A percentile compares a stretch with the other conserved stretches of the same genome.
Evolutionary conservation across 1,284 basidiomycete species (phyloP).

Genomic region (Filobasidium uniguttulatum): DNA sequence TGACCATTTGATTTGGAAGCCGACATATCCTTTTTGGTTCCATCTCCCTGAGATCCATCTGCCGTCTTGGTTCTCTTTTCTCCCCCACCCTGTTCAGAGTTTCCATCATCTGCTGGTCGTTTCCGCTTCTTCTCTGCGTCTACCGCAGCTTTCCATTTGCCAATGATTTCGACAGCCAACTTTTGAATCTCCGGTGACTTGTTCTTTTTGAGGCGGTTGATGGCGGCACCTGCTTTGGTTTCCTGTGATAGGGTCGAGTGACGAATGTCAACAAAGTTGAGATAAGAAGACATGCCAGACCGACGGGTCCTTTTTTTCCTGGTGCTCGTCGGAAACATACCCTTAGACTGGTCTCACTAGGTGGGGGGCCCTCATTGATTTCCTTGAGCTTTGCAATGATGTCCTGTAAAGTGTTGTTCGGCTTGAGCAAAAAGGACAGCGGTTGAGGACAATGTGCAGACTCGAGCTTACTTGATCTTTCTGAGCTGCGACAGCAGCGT

Average conservation of each 20-base stretch:
- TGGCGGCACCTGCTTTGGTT: conserved; percentile 15
- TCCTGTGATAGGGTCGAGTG: not conserved
- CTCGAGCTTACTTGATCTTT: not conserved
- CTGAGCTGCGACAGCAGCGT: not conserved
- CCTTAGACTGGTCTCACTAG: not conserved
- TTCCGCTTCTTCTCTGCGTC: conserved; percentile 16
- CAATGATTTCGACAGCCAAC: conserved; percentile 11
- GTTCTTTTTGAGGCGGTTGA: conserved; percentile 14
- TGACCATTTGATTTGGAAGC: not conserved
- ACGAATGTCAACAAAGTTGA: no score
- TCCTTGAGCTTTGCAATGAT: not conserved
- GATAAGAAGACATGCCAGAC: no score
- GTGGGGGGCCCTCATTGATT: not conserved
- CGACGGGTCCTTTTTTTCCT: no score
- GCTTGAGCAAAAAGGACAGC: no score
- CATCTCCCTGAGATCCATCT: not conserved
- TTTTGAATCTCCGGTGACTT: conserved; percentile 5
- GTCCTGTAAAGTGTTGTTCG: not conserved
- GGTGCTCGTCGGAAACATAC: not conserved
- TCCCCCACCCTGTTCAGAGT: not conserved
- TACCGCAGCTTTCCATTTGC: conserved; percentile 15
- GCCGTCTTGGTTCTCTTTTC: conserved; percentile 14
- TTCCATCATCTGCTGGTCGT: conserved; percentile 7
- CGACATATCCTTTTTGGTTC: not conserved
- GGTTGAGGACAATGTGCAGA: no score